Conservation (phyloP, 106 monocot species). For the Phalaenopsis equestris region DNA sequence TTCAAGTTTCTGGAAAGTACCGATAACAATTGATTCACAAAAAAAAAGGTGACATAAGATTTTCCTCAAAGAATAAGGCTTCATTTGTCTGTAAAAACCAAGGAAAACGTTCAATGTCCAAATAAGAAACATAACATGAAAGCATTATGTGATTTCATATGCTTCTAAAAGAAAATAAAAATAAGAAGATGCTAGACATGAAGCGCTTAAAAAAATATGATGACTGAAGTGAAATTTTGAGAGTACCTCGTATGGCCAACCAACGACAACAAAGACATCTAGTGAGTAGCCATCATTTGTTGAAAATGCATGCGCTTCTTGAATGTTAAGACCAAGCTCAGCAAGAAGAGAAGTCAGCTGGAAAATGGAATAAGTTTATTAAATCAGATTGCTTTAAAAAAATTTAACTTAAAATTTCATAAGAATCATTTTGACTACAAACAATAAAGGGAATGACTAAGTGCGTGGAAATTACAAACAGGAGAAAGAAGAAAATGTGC, state of each 20-base stretch:
- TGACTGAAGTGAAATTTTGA: neutral
- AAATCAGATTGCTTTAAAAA: neutral
- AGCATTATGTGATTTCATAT: neutral
- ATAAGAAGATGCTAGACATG: neutral
- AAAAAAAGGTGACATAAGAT: neutral
- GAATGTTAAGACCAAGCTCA: conserved; percentile 79
- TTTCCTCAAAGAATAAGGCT: neutral
- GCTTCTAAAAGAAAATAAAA: neutral
- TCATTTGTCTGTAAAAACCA: neutral
- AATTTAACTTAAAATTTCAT: too few species aligned
- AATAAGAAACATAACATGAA: neutral
- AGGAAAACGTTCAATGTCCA: neutral
- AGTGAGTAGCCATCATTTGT: conserved; percentile 88
- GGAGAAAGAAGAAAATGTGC: too few species aligned
- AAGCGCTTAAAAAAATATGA: neutral
- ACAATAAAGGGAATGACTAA: too few species aligned
- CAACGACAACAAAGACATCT: conserved; percentile 53
- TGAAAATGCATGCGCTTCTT: conserved; percentile 96
- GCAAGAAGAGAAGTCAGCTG: conserved; percentile 89
- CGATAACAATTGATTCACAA: too few species aligned
- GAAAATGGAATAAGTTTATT: neutral
- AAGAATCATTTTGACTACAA: too few species aligned
- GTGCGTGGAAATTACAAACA: too few species aligned
- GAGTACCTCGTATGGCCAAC: conserved; percentile 9
- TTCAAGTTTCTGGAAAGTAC: too few species aligned